Conservation (phyloP, 2,329 filamentous ascomycete species). For the Paraphoma chrysanthemicola region DNA sequence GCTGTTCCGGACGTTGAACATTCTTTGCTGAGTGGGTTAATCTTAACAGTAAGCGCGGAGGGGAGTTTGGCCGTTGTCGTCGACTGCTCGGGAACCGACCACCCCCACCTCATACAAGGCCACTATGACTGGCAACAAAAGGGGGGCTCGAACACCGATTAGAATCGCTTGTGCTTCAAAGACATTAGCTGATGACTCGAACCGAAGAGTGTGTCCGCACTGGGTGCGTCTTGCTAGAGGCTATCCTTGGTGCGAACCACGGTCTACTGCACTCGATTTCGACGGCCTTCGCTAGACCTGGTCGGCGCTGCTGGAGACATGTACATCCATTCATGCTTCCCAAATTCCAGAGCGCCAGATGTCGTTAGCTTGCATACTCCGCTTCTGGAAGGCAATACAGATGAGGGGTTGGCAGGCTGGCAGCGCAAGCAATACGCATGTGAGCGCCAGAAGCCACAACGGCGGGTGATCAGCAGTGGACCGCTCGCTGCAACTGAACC, state of each 20-base stretch:
- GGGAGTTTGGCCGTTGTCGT: constrained; percentile 24
- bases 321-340: not conserved
- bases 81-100: constrained; percentile 1
- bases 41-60: constrained; percentile 37
- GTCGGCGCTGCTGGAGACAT: not conserved
- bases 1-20: constrained; percentile 11
- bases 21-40: constrained; percentile 22
- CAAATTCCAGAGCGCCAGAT: constrained; percentile 3
- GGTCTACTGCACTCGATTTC: not conserved
- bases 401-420: constrained; percentile 13
- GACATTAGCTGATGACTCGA: not conserved
- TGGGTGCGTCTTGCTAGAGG: not conserved
- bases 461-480: constrained; percentile 43
- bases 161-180: constrained; percentile 27
- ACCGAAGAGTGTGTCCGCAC: not conserved
- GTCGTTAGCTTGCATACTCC: constrained; percentile 9
- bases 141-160: constrained; percentile 18
- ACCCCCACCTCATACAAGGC: constrained; percentile 13
- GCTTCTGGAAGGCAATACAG: constrained; percentile 37
- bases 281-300: constrained; percentile 3
- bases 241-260: not conserved
- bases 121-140: not conserved
- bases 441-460: constrained; percentile 40
- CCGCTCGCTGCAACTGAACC: not conserved
- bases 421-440: constrained; percentile 23